Evolutionary conservation across 2,329 filamentous ascomycete species (phyloP), one percentile per base, ranked within the genome.

Genomic region (Aspergillus persii): DNA sequence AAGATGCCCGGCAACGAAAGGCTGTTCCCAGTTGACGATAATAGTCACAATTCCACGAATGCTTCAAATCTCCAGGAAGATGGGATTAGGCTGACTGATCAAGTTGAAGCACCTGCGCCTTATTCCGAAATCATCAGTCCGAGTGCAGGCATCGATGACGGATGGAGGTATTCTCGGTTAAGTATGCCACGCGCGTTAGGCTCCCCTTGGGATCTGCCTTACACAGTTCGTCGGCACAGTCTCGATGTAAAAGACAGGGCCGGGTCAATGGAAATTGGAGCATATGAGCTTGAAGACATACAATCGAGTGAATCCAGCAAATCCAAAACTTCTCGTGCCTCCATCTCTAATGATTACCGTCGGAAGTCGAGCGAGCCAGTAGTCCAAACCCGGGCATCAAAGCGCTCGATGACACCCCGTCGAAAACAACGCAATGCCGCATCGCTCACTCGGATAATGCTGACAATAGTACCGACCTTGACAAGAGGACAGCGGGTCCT

Each of bases 401-500:
- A 26, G 41, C 55, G 7, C 36, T 61, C 52, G 54, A 61, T 23
- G 7, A 26, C 18, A 59, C 51, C 36, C 53, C 56, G 7, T 49
- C n/a, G 23, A 27, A 58, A 60, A 50, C 39, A 49, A 15, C 36
- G 46, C 23, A 50, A 58, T 7, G 29, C 62, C 8, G 57, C 61
- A 41, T 70, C 77, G 4, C 54, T 91, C 3, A 74, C 69, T 23
- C 71, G 79, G n/a, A 87, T 92, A 23, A 77, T 93, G 51, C 74
- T 74, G 12, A 92, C 90, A 0, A 81, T 96, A 0, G 89, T 90
- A 85, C 89, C 90, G 0, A 81, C 76, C 0, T 76, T 96, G 0
- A 76, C 79, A 1, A 69, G 66, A 54, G 75, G 63, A 6, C 80
- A 87, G 11, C 84, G 83, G 1, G 2, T 83, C 0, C 72, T 84